phyloP scores from a whole-genome alignment of 1,284 basidiomycete species.

The Prillingera fragicola region DNA sequence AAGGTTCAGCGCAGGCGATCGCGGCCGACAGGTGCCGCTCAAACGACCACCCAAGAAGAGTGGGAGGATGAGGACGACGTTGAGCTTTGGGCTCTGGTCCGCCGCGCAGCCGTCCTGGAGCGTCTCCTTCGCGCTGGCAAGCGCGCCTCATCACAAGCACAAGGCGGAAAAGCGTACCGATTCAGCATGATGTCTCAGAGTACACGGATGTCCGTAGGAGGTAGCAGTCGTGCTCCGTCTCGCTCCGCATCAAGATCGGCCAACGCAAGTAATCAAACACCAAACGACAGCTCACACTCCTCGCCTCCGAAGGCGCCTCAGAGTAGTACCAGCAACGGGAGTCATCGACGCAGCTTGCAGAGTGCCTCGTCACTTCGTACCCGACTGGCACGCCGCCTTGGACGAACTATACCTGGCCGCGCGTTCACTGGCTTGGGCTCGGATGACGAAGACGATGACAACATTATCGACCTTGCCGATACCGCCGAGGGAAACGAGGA shows the following conservation, averaged over 20 bases:
- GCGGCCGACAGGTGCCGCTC: not conserved
- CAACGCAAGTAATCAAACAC: not conserved
- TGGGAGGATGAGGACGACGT: conserved; percentile 23
- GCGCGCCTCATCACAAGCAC: conserved; percentile 18
- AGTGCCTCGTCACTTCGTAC: not conserved
- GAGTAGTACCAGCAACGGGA: not conserved
- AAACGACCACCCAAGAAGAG: conserved; percentile 1
- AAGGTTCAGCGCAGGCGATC: conserved; percentile 1
- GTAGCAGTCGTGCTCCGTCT: not conserved
- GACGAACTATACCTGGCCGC: not conserved
- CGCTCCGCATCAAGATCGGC: not conserved
- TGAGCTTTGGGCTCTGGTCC: conserved; percentile 30
- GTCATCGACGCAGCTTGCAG: conserved; percentile 7
- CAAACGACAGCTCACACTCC: not conserved
- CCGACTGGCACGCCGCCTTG: not conserved
- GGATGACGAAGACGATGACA: conserved; percentile 7
- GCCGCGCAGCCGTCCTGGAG: conserved; percentile 37
- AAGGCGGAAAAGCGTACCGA: conserved; percentile 1
- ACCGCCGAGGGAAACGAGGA: not conserved
- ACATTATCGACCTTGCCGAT: conserved; percentile 7
- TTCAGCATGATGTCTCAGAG: conserved; percentile 3
- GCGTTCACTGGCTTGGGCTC: conserved; percentile 4
- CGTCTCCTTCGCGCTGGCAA: conserved; percentile 33
- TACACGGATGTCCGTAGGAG: not conserved
- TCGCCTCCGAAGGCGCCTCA: not conserved